Percentiles rank a stretch among this genome's conserved stretches.
These are phyloP conservation scores for Cryptococcus hybrid DNA, from an alignment of 1,284 basidiomycete species.

Conservation along the genomic window DNA sequence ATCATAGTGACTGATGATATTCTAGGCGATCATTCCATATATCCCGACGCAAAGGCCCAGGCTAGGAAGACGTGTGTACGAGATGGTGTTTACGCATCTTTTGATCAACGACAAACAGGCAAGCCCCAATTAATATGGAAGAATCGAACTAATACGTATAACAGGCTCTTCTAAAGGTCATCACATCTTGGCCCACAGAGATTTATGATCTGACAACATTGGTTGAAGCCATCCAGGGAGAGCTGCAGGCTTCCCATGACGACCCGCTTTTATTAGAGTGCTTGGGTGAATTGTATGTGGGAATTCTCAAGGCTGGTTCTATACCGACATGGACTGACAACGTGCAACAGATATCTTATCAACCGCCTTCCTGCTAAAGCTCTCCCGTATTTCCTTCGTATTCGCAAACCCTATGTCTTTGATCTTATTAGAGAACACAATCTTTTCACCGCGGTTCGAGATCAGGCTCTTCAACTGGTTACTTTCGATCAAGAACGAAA, in stretches of 20 bases:
- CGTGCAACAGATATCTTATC: slow-evolving; percentile 63
- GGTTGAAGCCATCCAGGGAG: slow-evolving; percentile 80
- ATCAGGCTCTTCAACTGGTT: slow-evolving; percentile 86
- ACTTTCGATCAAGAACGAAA: slow-evolving; percentile 87
- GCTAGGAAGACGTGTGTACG: slow-evolving; percentile 82
- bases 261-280: slow-evolving; percentile 79
- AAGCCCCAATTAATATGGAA: slow-evolving; percentile 23
- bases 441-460: slow-evolving; percentile 90
- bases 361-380: slow-evolving; percentile 94
- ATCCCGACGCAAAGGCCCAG: slow-evolving; percentile 81
- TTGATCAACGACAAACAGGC: slow-evolving; percentile 74
- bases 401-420: slow-evolving; percentile 87
- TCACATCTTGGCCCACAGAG: slow-evolving; percentile 83
- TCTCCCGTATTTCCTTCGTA: slow-evolving; percentile 79
- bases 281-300: slow-evolving; percentile 76
- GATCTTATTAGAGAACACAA: slow-evolving; percentile 93
- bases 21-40: slow-evolving; percentile 78
- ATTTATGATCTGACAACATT: slow-evolving; percentile 88
- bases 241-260: slow-evolving; percentile 66
- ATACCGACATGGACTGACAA: neutral
- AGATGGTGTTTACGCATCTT: slow-evolving; percentile 90
- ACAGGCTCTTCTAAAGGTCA: slow-evolving; percentile 70
- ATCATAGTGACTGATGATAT: neutral
- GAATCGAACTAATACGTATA: neutral
- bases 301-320: slow-evolving; percentile 6